phyloP scores from a whole-genome alignment of 257 asterid species.

The Solanum sejunctum region DNA sequence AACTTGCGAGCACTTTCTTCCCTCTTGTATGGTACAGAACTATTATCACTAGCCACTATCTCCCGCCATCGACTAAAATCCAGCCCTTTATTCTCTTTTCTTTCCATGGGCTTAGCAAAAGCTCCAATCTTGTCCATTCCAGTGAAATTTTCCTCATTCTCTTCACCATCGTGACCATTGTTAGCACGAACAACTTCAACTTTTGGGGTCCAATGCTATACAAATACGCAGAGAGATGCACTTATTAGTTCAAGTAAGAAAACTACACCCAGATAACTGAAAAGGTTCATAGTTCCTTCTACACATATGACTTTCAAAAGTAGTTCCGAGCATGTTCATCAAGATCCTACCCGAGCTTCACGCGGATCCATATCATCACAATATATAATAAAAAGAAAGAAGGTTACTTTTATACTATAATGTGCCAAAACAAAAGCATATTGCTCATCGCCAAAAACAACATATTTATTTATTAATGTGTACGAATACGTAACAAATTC shows the following conservation, averaged over 20 bases:
- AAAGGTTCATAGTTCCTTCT: background rate
- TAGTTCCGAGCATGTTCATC: background rate
- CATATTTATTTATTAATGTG: background rate
- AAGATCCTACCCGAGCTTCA: background rate
- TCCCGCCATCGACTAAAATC: slow-evolving; percentile 50
- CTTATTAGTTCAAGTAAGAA: background rate
- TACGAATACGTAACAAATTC: background rate
- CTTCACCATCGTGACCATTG: slow-evolving; percentile 17
- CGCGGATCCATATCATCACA: background rate
- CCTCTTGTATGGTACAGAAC: slow-evolving; percentile 1
- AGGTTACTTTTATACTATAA: background rate
- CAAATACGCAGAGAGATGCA: background rate
- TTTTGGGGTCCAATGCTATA: slow-evolving; percentile 65
- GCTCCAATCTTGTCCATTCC: slow-evolving; percentile 27
- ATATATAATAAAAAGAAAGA: background rate
- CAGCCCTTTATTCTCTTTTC: slow-evolving; percentile 58
- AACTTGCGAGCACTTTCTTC: slow-evolving; percentile 6
- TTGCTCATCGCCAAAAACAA: background rate
- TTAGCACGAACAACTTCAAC: slow-evolving; percentile 4
- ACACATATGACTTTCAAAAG: background rate
- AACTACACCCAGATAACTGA: background rate
- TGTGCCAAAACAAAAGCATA: background rate
- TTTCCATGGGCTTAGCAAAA: slow-evolving; percentile 46
- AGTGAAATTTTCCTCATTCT: slow-evolving; percentile 16
- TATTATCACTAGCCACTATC: slow-evolving; percentile 18